Base-by-base conservation (phyloP, 306 rosid genomes). In the Datisca glomerata region DNA sequence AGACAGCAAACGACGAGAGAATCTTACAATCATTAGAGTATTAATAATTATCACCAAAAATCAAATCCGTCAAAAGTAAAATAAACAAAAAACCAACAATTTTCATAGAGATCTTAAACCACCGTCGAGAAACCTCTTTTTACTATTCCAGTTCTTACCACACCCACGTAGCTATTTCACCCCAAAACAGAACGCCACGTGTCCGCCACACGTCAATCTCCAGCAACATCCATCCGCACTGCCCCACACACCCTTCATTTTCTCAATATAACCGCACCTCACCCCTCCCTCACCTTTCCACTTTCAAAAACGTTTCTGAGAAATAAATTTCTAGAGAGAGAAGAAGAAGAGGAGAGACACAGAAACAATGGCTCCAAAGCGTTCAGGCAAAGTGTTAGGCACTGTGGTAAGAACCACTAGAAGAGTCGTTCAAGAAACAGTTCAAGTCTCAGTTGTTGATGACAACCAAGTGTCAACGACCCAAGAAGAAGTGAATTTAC, bases 301-400 rank as follows among this genome's bases (percentile, higher is more conserved):
- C 33, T 28, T 28, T 12, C 33, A 25, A 25, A 25, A 25, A 25
- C 7, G 33, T 28, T 28, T 28, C 33, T 28, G 2, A 28, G 2
- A 12, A 31, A 8, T 4, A 14, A 31, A 31, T 8, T 31, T 31
- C 36, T 31, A 8, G 36, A 29, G 35, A 31, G 0, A 5, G 13
- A 33, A 1, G 2, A 12, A 3, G n/a, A 7, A 14, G 5, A 0
- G 16, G n/a, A 18, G n/a, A 16, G 52, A 47, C 40, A 7, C 3
- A n/a, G 8, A 25, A 21, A 15, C 8, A 31, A 75, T 70, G 75
- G 69, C 62, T 57, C 78, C 72, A 38, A 75, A 68, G 45, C 64
- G 72, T 27, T 46, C 33, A 21, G 1, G 41, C 24, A 71, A 58
- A 22, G 2, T 59, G 45, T 53, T 66, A 0, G 56, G 56, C 7